phyloP scores from a whole-genome alignment of 805 yeast genomes.

The Komagataella phaffii region DNA sequence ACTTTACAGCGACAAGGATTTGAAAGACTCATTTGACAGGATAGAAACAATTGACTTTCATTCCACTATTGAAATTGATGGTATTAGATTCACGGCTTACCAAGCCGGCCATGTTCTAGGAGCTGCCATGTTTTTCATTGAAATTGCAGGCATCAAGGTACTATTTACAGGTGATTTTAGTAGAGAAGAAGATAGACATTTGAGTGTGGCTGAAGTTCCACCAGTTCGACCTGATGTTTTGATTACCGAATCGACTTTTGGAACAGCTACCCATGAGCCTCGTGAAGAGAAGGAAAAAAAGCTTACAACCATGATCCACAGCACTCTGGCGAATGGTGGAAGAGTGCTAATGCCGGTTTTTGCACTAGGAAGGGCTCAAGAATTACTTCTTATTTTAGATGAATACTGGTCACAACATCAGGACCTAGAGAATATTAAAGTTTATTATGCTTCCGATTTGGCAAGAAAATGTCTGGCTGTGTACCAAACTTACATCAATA shows the following conservation, averaged over 20 bases:
- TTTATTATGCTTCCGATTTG: conserved; percentile 83
- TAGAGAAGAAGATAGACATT: conserved; percentile 89
- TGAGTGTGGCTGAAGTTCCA: conserved; percentile 92
- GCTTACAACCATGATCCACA: conserved; percentile 70
- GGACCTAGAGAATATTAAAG: conserved; percentile 69
- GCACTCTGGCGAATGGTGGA: conserved; percentile 80
- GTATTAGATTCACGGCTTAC: conserved; percentile 90
- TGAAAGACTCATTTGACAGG: conserved; percentile 72
- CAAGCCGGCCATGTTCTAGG: conserved; percentile 99
- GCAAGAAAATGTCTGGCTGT: conserved; percentile 97
- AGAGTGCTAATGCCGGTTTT: conserved; percentile 87
- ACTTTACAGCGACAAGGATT: conserved; percentile 82
- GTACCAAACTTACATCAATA: conserved; percentile 88
- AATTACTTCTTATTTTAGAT: conserved; percentile 74
- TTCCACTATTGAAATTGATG: conserved; percentile 88
- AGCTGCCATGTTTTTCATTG: conserved; percentile 95
- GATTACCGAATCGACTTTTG: conserved; percentile 92
- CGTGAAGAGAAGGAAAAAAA: conserved; percentile 73
- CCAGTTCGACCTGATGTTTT: conserved; percentile 75
- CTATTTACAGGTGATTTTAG: conserved; percentile 96
- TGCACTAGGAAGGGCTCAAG: conserved; percentile 96
- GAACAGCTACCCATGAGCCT: conserved; percentile 95
- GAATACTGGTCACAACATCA: conserved; percentile 87
- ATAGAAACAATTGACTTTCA: conserved; percentile 94
- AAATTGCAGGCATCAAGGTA: conserved; percentile 81